Evolutionary conservation across 208 protist species (phyloP), one percentile per base, ranked within the genome.

Genomic region (Sergeia podlipaevii): DNA sequence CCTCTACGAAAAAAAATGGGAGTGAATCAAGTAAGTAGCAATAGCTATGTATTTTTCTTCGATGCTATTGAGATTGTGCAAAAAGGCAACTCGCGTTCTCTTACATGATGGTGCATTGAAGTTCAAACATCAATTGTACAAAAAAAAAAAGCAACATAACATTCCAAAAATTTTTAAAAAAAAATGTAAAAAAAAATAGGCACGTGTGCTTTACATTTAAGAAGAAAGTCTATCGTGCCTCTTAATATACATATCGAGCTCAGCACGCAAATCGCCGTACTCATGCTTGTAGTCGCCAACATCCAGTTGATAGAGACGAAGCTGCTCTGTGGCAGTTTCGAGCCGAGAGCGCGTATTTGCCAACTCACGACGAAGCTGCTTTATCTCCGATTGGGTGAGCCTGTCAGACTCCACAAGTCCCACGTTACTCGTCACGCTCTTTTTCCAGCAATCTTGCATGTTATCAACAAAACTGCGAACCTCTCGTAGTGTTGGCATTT

Each of bases 401-500:
- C 75, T 55, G 23, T 90, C 79, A 10, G 67, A 50, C 45, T 91
- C 82, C 20, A 72, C 68, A 20, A 89, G 50, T 1, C 52, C 43
- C 3, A 95, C 68, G 45, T 85, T 89, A 42, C 51, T 74, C 5
- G 61, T 53, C 38, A 92, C 67, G 51, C 67, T 76, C 32, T 78
- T 73, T 15, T 68, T 74, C 85, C 88, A 95, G 66, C 84, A 91
- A 20, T 78, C 77, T 52, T 89, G 79, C 55, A 95, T 65, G 39
- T 91, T 95, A 33, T 88, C 84, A 1, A 92, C 62, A 53, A 88
- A 92, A 5, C 61, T 64, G 39, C 76, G 61, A 28, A 95, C 85
- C 49, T 92, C 88, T 5, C 84, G 53, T 32, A 95, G 59, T 10
- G 84, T 73, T 13, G 88, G 84, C 53, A 77, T 58, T 13, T 70